These are phyloP conservation scores for Glycyrrhiza uralensis DNA, from an alignment of 306 rosid genomes.

Conservation along the genomic window DNA sequence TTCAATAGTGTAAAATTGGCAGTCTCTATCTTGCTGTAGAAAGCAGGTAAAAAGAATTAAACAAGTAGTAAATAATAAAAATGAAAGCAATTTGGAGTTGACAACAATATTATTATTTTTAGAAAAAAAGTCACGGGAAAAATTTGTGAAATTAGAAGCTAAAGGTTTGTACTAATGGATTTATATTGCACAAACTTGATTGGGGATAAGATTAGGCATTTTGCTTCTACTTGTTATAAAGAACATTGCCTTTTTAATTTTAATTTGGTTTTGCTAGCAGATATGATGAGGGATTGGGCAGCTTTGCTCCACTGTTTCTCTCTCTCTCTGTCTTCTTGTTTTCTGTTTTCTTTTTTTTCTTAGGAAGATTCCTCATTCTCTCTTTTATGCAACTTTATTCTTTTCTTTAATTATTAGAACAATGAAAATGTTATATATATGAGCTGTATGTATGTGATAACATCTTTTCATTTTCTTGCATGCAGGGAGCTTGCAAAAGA, in stretches of 20 bases:
- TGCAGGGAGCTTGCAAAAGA: slow-evolving; percentile 96
- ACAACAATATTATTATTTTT: no score
- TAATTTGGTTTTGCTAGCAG: neutral
- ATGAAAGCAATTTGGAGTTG: no score
- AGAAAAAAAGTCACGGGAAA: no score
- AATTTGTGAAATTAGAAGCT: no score
- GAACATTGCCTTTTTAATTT: neutral
- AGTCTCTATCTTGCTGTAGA: no score
- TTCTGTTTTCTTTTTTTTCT: no score
- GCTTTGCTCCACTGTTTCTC: neutral
- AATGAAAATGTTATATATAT: no score
- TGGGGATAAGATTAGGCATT: neutral
- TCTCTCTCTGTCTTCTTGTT: neutral
- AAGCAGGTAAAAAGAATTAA: no score
- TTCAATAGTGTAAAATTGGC: no score
- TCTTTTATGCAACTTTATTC: neutral
- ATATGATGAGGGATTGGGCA: neutral
- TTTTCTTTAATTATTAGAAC: neutral
- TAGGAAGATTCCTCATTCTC: neutral
- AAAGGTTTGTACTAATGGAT: no score
- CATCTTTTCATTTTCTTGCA: slow-evolving; percentile 1
- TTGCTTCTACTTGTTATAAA: neutral
- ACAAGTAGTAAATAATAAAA: no score
- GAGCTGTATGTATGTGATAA: neutral
- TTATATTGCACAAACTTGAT: no score